A percentile compares a stretch with the other conserved stretches of the same genome.
Conservation (phyloP, 2,329 filamentous ascomycete species). For the Penicillium occitanis region DNA sequence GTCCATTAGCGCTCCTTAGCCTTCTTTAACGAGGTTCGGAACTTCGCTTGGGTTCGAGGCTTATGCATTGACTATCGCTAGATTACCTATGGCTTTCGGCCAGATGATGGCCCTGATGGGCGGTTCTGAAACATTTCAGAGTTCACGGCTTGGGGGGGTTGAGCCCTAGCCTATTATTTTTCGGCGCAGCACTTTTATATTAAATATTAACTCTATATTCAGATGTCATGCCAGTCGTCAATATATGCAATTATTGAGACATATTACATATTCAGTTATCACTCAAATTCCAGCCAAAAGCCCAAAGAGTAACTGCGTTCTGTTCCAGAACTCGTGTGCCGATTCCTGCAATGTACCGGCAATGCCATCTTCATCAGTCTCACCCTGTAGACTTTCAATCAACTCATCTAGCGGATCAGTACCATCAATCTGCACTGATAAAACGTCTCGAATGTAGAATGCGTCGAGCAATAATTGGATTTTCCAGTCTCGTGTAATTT, state of each 20-base stretch:
- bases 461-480: conserved; percentile 42
- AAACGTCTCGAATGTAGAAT: conserved; percentile 34
- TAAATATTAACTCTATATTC: too few species aligned
- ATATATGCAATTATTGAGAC: not conserved
- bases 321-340: conserved; percentile 77
- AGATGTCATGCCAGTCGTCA: too few species aligned
- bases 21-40: too few species aligned
- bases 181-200: not conserved
- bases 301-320: conserved; percentile 78
- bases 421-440: conserved; percentile 24
- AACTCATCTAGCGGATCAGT: conserved; percentile 48
- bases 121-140: too few species aligned
- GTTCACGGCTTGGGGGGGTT: not conserved
- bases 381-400: conserved; percentile 46
- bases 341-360: conserved; percentile 60
- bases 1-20: too few species aligned
- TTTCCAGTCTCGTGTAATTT: conserved; percentile 32
- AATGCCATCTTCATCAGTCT: conserved; percentile 52
- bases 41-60: too few species aligned
- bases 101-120: too few species aligned
- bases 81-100: too few species aligned
- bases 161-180: too few species aligned
- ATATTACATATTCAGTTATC: not conserved
- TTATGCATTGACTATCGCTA: too few species aligned
- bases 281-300: conserved; percentile 54